Percentiles rank a stretch among this genome's conserved stretches.
Evolutionary conservation across 805 yeast genomes (phyloP).

Genomic region (Metschnikowia aberdeeniae): DNA sequence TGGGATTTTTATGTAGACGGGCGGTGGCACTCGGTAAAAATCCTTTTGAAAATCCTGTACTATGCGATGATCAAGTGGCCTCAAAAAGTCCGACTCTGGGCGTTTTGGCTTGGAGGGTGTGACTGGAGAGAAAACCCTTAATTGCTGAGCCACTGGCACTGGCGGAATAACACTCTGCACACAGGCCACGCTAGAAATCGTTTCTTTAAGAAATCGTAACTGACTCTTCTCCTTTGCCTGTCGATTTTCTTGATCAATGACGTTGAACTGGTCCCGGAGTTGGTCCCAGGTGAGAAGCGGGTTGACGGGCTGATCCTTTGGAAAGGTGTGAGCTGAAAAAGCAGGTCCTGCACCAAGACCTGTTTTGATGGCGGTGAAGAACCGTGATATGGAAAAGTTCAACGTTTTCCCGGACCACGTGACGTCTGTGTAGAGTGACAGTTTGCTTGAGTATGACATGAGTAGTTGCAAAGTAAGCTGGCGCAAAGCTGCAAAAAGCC

Average conservation of each 20-base stretch:
- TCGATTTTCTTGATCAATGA: background rate
- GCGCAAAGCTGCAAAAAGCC: conserved; percentile 3
- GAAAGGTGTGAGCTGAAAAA: background rate
- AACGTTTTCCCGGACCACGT: conserved; percentile 1
- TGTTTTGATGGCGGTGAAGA: background rate
- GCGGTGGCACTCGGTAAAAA: conserved; percentile 2
- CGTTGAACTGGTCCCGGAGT: background rate
- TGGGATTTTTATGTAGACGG: background rate
- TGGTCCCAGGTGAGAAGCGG: conserved; percentile 6
- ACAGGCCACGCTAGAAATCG: background rate
- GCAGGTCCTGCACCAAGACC: conserved; percentile 1
- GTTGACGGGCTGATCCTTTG: background rate
- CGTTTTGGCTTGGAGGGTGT: background rate
- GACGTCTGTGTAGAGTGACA: background rate
- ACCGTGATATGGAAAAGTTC: background rate
- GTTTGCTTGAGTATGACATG: background rate
- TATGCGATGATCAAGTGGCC: background rate
- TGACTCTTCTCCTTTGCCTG: background rate
- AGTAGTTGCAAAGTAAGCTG: background rate
- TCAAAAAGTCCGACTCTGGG: background rate
- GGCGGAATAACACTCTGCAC: background rate
- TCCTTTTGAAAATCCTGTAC: background rate
- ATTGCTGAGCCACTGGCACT: background rate
- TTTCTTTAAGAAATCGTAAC: background rate
- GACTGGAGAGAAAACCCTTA: background rate